Percentiles rank a stretch among this genome's conserved stretches.
Evolutionary conservation across 2,329 filamentous ascomycete species (phyloP).

Genomic region (Fusarium brevicatenulatum): DNA sequence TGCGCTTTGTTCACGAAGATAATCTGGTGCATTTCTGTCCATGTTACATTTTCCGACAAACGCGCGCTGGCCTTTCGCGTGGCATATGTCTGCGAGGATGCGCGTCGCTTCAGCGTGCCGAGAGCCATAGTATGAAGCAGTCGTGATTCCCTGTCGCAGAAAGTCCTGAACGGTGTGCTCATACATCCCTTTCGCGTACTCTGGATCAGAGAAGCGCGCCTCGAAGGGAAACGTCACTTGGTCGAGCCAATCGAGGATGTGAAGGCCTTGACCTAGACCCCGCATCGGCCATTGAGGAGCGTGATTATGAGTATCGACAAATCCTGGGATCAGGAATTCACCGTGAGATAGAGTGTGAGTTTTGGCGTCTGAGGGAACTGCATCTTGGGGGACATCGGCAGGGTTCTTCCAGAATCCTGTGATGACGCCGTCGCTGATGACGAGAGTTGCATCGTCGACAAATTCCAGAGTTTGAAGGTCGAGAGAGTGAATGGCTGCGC

Average conservation of each 20-base stretch:
- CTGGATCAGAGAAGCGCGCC: constrained; percentile 6
- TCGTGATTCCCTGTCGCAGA: constrained; percentile 12
- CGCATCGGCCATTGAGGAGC: constrained; percentile 66
- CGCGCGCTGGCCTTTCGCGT: constrained; percentile 2
- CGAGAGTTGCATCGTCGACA: background rate
- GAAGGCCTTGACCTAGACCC: constrained; percentile 60
- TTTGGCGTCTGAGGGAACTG: background rate
- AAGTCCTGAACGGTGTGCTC: constrained; percentile 11
- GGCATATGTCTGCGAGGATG: constrained; percentile 13
- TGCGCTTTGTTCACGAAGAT: constrained; percentile 3
- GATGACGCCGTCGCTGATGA: background rate
- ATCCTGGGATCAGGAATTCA: constrained; percentile 58
- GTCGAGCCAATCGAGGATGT: constrained; percentile 71
- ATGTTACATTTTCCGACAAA: constrained; percentile 24
- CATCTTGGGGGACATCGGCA: background rate
- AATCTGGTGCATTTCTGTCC: constrained; percentile 15
- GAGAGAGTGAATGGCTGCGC: constrained; percentile 1
- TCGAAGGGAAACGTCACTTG: constrained; percentile 66
- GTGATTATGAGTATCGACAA: constrained; percentile 75
- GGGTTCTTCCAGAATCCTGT: constrained; percentile 2
- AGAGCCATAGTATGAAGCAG: constrained; percentile 19
- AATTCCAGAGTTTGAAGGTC: background rate
- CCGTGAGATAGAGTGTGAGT: background rate
- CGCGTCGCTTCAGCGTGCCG: constrained; percentile 14
- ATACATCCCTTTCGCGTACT: constrained; percentile 6